phyloP scores from a whole-genome alignment of 2,329 filamentous ascomycete species.

The Plectosphaerella sp. region DNA sequence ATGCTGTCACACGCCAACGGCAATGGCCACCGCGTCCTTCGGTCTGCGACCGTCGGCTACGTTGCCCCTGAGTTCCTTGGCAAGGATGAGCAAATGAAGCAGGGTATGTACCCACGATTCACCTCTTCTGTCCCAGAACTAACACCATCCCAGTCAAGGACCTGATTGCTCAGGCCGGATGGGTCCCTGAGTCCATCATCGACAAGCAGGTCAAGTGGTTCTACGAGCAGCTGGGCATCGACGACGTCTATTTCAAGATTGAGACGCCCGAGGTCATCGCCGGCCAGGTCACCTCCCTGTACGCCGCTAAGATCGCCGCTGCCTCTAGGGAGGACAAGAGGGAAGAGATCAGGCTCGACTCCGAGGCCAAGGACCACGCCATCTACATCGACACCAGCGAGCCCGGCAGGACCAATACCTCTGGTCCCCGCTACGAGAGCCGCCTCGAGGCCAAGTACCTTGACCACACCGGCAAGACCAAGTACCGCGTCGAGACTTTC shows the following conservation, averaged over 20 bases:
- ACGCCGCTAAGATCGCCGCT: constrained; percentile 93
- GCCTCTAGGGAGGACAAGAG: constrained; percentile 90
- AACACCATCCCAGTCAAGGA: constrained; percentile 63
- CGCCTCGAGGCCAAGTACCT: constrained; percentile 94
- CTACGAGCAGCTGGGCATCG: constrained; percentile 95
- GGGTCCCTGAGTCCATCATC: constrained; percentile 80
- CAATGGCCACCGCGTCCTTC: constrained; percentile 69
- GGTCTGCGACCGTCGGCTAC: constrained; percentile 89
- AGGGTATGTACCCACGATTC: constrained; percentile 45
- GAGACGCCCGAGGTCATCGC: constrained; percentile 83
- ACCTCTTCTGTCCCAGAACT: not conserved
- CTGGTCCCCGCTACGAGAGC: constrained; percentile 88
- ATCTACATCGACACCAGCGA: constrained; percentile 98
- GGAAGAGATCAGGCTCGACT: constrained; percentile 90
- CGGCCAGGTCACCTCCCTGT: constrained; percentile 91
- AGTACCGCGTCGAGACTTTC: constrained; percentile 97
- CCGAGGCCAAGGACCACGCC: constrained; percentile 90
- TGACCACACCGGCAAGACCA: constrained; percentile 67
- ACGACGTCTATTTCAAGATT: constrained; percentile 96
- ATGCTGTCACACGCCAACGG: constrained; percentile 44
- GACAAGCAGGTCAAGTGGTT: constrained; percentile 91
- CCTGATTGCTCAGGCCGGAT: constrained; percentile 71
- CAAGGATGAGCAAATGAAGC: constrained; percentile 85
- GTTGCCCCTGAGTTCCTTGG: constrained; percentile 91
- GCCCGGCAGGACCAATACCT: constrained; percentile 71